Base-by-base conservation (phyloP, 2,329 filamentous ascomycete genomes). In the Alternaria consortialis region DNA sequence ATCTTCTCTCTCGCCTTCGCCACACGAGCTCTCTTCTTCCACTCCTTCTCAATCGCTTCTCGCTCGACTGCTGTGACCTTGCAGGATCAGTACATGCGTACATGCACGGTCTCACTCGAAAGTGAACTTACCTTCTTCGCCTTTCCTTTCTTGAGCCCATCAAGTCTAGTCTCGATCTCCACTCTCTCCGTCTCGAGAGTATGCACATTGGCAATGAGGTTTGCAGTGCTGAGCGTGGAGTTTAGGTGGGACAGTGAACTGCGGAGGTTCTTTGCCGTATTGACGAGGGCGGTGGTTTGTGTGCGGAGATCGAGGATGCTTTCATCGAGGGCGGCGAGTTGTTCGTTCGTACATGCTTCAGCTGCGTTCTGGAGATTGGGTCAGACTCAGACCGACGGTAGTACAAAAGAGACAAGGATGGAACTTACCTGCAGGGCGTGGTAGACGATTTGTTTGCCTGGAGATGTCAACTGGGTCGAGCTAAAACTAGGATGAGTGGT, bases 361-460 rank as follows among this genome's bases (percentile, higher is more conserved):
- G 80, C 74, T 37, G 84, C 78, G 56, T 86, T 81, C 81, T 89
- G 12, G 7, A 7, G 20, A 7, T 29, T 23, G 8, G 17, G 11
- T 57, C 17, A 51, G 50, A 17, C n/a, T 11, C 23, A 25, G 27
- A 46, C 36, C 17, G 17, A 25, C 15, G 20, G 11, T 9, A 13
- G 11, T 9, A 13, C 17, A 29, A 27, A 50, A 34, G 7, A 46
- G 60, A 23, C 9, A 13, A 13, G 29, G 7, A 29, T 3, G 27
- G 1, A 8, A 13, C 12, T 12, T 70, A 83, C 82, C 73, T 84
- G 82, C 7, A 81, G 65, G 36, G 83, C 80, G 74, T 89, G 87
- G 72, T 89, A 89, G 60, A 89, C 86, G 39, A 83, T 80, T 68
- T 89, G 87, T 76, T 89, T 89, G 20, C 87, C 87, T 86, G 62